Evolutionary conservation across 768 basidiomycete species (phyloP), one percentile per base, ranked within the genome.

Genomic region (Phylloporus scabripes): DNA sequence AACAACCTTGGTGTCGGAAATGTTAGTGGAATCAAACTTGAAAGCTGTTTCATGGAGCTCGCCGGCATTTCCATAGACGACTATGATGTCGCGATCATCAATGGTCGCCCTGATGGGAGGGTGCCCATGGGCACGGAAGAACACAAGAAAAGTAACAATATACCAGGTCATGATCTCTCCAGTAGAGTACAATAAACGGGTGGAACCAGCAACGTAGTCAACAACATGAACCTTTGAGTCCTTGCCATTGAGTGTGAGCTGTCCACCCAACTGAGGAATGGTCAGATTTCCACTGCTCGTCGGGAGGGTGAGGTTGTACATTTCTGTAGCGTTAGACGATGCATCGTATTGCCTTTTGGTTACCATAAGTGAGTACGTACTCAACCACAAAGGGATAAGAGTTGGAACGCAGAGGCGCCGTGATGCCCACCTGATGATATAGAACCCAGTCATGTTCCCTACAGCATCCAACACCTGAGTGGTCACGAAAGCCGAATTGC

Each of bases 141-240:
- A 20, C 6, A 40, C 21, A 21, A 18, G 1, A 26, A 40, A 42
- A 28, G 17, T 5, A 42, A 20, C 18, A 4, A 43, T 56, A 41
- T 52, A 72, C 77, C 77, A 78, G 7, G 76, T 75, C 56, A 77
- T 58, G 18, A 78, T 71, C 57, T 79, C 77, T 5, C 64, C 74
- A 12, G 74, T 74, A 5, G 77, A 77, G 48, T 77, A 78, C 2
- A 77, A 54, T 36, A 78, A 41, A 23, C 66, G 69, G 6, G 65
- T 73, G 7, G 66, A 67, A 12, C 77, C 77, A 36, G 75, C 75
- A 18, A 50, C 48, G 49, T 78, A 78, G 52, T 78, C 76, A 2
- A 76, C 74, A 11, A 79, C 70, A 48, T 77, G 72, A 31, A 78
- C 66, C 58, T 79, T 79, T 0, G 77, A 77, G 52, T 78, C 76